These are phyloP conservation scores for Arachis hypogaea DNA, from an alignment of 306 rosid genomes.

Conservation along the genomic window DNA sequence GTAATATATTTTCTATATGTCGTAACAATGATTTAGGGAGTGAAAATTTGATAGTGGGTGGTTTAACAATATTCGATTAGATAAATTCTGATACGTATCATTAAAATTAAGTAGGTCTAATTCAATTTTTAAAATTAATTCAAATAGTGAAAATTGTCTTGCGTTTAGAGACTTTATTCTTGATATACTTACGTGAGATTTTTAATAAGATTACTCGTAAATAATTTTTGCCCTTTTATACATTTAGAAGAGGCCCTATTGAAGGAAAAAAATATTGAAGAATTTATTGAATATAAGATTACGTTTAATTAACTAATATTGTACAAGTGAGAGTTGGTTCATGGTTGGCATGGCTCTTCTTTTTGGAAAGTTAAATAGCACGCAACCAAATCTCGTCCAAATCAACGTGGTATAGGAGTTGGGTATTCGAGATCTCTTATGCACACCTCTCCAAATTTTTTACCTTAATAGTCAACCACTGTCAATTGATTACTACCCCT, in stretches of 20 bases:
- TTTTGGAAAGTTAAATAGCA: slow-evolving; percentile 64
- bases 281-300: slow-evolving; percentile 17
- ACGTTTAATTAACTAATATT: slow-evolving; percentile 7
- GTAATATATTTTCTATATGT: too few relatives aligned
- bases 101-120: too few relatives aligned
- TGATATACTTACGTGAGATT: too few relatives aligned
- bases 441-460: slow-evolving; percentile 47
- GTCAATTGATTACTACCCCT: slow-evolving; percentile 36
- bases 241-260: slow-evolving; percentile 15
- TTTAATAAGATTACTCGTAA: slow-evolving; percentile 35
- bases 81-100: too few relatives aligned
- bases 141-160: too few relatives aligned
- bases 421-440: slow-evolving; percentile 69
- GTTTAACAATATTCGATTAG: too few relatives aligned
- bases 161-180: too few relatives aligned
- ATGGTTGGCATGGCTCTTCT: slow-evolving; percentile 74
- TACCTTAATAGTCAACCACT: slow-evolving; percentile 41
- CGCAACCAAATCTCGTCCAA: slow-evolving; percentile 68
- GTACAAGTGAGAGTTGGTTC: slow-evolving; percentile 52
- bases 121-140: too few relatives aligned
- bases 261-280: background rate
- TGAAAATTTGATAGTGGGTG: too few relatives aligned
- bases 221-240: slow-evolving; percentile 31
- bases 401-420: slow-evolving; percentile 63
- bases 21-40: too few relatives aligned